phyloP scores from a whole-genome alignment of 73 alveolate species.

The Tetrahymena malaccensis region DNA sequence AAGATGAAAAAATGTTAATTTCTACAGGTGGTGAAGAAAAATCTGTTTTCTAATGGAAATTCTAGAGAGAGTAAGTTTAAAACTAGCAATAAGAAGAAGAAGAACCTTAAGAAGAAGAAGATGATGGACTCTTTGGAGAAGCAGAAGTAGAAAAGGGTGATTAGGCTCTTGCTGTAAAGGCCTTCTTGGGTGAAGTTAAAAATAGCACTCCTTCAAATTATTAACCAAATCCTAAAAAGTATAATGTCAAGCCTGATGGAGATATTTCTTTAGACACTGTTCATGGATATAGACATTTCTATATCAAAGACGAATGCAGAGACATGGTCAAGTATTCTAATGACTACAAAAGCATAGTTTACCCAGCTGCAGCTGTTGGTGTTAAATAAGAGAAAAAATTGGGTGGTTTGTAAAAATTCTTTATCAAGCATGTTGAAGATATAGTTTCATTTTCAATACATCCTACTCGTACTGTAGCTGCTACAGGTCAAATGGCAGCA shows the following conservation, averaged over 20 bases:
- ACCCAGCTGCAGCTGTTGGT: constrained; percentile 94
- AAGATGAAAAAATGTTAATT: constrained; percentile 64
- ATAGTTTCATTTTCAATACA: constrained; percentile 90
- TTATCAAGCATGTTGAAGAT: constrained; percentile 91
- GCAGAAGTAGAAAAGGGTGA: constrained; percentile 80
- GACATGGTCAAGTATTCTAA: constrained; percentile 81
- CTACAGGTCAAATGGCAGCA: constrained; percentile 97
- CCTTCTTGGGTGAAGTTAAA: constrained; percentile 84
- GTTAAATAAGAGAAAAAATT: constrained; percentile 69
- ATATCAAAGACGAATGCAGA: constrained; percentile 70
- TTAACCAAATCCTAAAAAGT: constrained; percentile 60
- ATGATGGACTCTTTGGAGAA: constrained; percentile 59
- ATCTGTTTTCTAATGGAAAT: constrained; percentile 93
- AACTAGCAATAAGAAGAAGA: constrained; percentile 21
- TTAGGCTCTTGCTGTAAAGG: constrained; percentile 57
- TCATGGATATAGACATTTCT: constrained; percentile 91
- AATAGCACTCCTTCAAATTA: constrained; percentile 71
- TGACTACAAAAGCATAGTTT: constrained; percentile 73
- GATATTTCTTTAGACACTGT: constrained; percentile 75
- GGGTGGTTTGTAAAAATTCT: constrained; percentile 68
- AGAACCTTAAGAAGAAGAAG: constrained; percentile 42
- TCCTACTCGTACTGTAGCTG: constrained; percentile 86
- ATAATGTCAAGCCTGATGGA: constrained; percentile 83
- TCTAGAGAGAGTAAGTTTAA: constrained; percentile 53
- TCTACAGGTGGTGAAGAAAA: constrained; percentile 96